These are phyloP conservation scores for Gypsophila paniculata DNA, from an alignment of 179 eudicot genomes.

Conservation along the genomic window DNA sequence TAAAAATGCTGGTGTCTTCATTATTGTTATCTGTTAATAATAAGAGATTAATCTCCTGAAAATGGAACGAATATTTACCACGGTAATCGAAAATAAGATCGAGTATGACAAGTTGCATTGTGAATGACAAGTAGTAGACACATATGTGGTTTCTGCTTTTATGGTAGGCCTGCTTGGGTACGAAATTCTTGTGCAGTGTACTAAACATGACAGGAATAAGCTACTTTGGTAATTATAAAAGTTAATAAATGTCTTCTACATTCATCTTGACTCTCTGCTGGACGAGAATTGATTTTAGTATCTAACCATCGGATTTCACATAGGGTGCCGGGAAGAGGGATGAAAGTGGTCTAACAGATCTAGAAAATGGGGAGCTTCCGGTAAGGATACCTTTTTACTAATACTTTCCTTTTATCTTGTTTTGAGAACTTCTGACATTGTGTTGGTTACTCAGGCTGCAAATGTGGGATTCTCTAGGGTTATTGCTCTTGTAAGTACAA, in stretches of 20 bases:
- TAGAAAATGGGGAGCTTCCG: conserved; percentile 65
- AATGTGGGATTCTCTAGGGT: conserved; percentile 74
- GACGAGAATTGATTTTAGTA: neutral
- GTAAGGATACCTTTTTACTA: conserved; percentile 34
- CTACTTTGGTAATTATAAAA: neutral
- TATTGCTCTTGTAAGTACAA: conserved; percentile 57
- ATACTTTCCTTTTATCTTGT: neutral
- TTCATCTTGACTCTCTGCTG: conserved; percentile 1
- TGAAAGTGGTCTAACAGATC: conserved; percentile 45
- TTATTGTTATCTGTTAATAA: neutral
- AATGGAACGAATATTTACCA: too few relatives aligned
- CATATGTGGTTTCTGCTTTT: neutral
- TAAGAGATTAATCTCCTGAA: neutral
- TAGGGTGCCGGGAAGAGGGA: conserved; percentile 31
- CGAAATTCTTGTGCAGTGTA: neutral
- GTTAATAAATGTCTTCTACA: neutral
- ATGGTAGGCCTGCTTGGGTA: neutral
- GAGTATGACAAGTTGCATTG: neutral
- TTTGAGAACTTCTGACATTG: conserved; percentile 15
- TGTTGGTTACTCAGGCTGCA: conserved; percentile 51
- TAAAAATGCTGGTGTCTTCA: neutral
- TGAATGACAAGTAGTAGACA: neutral
- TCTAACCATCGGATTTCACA: conserved; percentile 5
- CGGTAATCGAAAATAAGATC: neutral
- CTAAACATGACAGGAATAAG: neutral